These are phyloP conservation scores for Lophiostoma macrostomum DNA, from an alignment of 495 filamentous ascomycete genomes.

Conservation along the genomic window DNA sequence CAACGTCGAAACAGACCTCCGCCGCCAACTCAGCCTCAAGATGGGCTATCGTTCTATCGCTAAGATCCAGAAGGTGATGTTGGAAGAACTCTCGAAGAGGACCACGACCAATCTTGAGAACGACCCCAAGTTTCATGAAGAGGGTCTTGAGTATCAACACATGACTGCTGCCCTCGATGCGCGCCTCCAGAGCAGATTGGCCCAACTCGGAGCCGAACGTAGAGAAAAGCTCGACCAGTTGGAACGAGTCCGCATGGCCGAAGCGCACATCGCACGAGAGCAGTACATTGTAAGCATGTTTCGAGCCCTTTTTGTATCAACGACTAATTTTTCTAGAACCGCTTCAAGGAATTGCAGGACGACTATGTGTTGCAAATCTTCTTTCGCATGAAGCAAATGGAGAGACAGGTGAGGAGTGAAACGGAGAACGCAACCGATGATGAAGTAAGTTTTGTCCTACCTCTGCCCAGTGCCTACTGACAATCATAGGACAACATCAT, in stretches of 20 bases:
- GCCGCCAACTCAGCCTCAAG: slow-evolving; percentile 41
- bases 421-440: slow-evolving; percentile 27
- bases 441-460: slow-evolving; percentile 16
- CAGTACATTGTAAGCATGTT: slow-evolving; percentile 21
- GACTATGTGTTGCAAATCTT: slow-evolving; percentile 20
- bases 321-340: slow-evolving; percentile 10
- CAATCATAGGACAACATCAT: slow-evolving; percentile 17
- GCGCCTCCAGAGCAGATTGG: slow-evolving; percentile 26
- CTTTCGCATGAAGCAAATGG: slow-evolving; percentile 21
- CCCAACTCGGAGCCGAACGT: slow-evolving; percentile 17
- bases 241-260: slow-evolving; percentile 11
- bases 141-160: slow-evolving; percentile 32
- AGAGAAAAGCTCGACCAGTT: slow-evolving; percentile 12
- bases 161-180: slow-evolving; percentile 30
- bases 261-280: slow-evolving; percentile 18
- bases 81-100: slow-evolving; percentile 39
- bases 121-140: slow-evolving; percentile 31
- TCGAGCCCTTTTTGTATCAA: not conserved
- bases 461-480: not conserved
- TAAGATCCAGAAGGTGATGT: slow-evolving; percentile 38
- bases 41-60: slow-evolving; percentile 38
- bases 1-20: slow-evolving; percentile 40
- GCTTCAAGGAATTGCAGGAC: slow-evolving; percentile 18
- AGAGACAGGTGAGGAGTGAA: slow-evolving; percentile 13
- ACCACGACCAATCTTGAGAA: slow-evolving; percentile 34